Evolutionary conservation across 129 eudicot genomes (phyloP).

Genomic region (Centella asiatica): DNA sequence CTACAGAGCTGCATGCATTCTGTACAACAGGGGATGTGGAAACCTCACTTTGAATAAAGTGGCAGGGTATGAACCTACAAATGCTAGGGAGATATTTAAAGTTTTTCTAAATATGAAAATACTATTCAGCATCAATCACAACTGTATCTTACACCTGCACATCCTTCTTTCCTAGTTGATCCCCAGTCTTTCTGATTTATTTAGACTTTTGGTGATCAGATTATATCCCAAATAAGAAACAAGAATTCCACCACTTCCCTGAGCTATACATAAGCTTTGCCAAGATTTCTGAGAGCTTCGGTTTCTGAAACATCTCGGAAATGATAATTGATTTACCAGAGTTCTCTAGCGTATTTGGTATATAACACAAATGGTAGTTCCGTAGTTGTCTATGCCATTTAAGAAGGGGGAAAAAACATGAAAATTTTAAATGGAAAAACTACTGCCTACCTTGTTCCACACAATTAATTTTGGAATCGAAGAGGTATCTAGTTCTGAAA

Average conservation of each 20-base stretch:
- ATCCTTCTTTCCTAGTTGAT: not conserved
- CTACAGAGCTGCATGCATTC: not conserved
- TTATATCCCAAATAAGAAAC: too few species aligned
- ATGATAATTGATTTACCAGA: too few species aligned
- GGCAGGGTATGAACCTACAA: too few species aligned
- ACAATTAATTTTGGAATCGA: constrained; percentile 77
- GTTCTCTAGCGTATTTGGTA: too few species aligned
- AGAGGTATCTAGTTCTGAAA: constrained; percentile 67
- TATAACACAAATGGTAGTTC: not conserved
- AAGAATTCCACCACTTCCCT: not conserved
- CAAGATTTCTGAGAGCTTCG: too few species aligned
- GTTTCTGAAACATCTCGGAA: too few species aligned
- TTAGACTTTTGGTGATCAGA: too few species aligned
- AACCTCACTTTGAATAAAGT: not conserved
- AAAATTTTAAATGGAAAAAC: too few species aligned
- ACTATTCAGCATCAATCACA: not conserved
- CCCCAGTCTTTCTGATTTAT: not conserved
- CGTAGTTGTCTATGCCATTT: not conserved
- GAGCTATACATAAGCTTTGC: not conserved
- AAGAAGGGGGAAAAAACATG: too few species aligned
- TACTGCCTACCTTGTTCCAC: constrained; percentile 95
- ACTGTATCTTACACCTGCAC: not conserved
- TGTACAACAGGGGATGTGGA: not conserved
- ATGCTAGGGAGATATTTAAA: too few species aligned
- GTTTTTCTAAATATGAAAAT: not conserved